Evolutionary conservation across 139 green algal species (phyloP), one percentile per base, ranked within the genome.

Genomic region (Picochlorum sp.): DNA sequence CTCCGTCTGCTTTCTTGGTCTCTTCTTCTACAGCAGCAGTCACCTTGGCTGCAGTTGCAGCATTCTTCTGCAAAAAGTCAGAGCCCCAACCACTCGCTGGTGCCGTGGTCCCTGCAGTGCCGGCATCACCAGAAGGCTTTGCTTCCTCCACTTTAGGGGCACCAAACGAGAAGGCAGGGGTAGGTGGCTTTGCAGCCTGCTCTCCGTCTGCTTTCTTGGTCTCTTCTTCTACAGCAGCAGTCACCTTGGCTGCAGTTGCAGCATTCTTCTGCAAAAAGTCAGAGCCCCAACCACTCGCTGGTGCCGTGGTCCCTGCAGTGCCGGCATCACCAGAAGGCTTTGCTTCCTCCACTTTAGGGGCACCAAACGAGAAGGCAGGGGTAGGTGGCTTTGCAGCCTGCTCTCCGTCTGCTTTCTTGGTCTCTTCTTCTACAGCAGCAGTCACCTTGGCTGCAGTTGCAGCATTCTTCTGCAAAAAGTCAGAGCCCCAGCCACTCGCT

Each of bases 141-240:
- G 47, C 11, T 54, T 54, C 47, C n/a, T 21, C 47, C 8, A 13
- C 10, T 24, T 21, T 21, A 10, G 47, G 47, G 1, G 47, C 14
- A 54, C 13, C 47, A 54, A 54, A 54, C 3, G 18, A 3, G 14
- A 54, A 54, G 5, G n/a, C 47, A 54, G 34, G 34, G 8, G 34
- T 41, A 10, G 34, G 8, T 3, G 34, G 34, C 5, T 41, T 41
- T 41, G 34, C 34, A 11, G 34, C 34, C 7, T 9, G 34, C 7
- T 13, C 34, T 41, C 34, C 34, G 13, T n/a, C 30, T 54, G 47
- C 4, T 28, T 28, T 69, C 60, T 45, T 41, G 34, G 55, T 62
- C 47, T 69, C 68, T 57, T 75, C 57, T 56, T 60, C 68, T n/a
- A 52, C 68, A 13, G 68, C 59, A 9, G 58, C 68, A 4, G 68